Conservation (phyloP, 192 early-diverging fungal species). For the Linnemannia exigua region DNA sequence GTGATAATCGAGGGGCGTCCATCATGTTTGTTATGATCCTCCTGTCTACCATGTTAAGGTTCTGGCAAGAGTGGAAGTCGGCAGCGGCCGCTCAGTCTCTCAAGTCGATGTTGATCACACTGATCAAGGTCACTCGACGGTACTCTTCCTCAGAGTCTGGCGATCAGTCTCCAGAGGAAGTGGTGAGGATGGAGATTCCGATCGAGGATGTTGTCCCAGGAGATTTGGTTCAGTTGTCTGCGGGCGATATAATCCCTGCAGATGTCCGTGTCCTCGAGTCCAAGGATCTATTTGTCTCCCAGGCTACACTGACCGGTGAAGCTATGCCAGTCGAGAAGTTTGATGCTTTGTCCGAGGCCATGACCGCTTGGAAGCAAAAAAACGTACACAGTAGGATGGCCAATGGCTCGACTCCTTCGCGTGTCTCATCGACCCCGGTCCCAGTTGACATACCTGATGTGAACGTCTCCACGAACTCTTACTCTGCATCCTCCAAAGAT, state of each 20-base stretch:
- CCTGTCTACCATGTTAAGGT: conserved; percentile 52
- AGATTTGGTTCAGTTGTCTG: conserved; percentile 59
- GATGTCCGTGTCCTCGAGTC: conserved; percentile 58
- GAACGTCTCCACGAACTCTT: not conserved
- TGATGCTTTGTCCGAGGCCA: conserved; percentile 17
- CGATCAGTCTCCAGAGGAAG: conserved; percentile 50
- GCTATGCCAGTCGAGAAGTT: conserved; percentile 65
- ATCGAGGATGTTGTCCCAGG: conserved; percentile 61
- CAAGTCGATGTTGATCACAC: conserved; percentile 48
- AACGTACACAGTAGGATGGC: conserved; percentile 27
- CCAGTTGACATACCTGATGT: too few species aligned
- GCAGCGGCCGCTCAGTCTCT: conserved; percentile 34
- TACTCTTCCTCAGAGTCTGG: conserved; percentile 44
- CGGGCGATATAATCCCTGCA: conserved; percentile 60
- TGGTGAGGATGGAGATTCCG: conserved; percentile 47
- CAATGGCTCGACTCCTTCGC: not conserved
- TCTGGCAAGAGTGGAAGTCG: conserved; percentile 62
- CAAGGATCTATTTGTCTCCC: conserved; percentile 64
- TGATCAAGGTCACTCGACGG: conserved; percentile 51
- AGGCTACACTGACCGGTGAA: conserved; percentile 63
- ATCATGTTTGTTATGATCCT: conserved; percentile 59
- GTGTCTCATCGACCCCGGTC: conserved; percentile 7
- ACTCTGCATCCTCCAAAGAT: not conserved
- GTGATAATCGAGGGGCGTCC: conserved; percentile 26
- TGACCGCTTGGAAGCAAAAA: conserved; percentile 9